phyloP scores from a whole-genome alignment of 1,139 yeast genomes.

The Casaregolazyma suthepensis region DNA sequence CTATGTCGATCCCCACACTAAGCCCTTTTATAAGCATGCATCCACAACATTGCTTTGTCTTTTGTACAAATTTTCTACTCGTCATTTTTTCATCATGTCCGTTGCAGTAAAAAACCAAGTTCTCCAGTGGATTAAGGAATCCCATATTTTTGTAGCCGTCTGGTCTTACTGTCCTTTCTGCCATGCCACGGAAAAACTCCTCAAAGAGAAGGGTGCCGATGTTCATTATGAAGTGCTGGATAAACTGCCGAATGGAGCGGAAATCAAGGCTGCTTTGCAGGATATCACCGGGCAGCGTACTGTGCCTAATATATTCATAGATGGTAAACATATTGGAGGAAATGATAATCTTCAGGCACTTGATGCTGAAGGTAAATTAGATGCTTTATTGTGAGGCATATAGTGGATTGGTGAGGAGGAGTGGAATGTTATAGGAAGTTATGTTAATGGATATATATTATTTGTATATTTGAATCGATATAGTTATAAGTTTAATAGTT shows the following conservation, averaged over 20 bases:
- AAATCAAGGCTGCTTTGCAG: constrained; percentile 71
- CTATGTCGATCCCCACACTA: background rate
- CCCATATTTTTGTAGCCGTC: constrained; percentile 78
- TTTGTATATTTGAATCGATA: too few species aligned
- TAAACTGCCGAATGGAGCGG: constrained; percentile 43
- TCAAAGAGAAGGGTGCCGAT: constrained; percentile 20
- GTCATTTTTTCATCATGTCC: background rate
- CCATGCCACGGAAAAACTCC: constrained; percentile 26
- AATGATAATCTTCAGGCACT: constrained; percentile 69
- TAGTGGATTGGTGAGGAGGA: too few species aligned
- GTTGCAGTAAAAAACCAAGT: constrained; percentile 39
- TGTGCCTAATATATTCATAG: constrained; percentile 88
- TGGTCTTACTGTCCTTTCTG: constrained; percentile 41
- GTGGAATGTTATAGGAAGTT: too few species aligned
- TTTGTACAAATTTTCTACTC: too few species aligned
- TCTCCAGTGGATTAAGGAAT: constrained; percentile 55
- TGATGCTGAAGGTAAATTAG: constrained; percentile 23
- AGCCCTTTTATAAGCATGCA: background rate
- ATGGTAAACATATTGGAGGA: constrained; percentile 91
- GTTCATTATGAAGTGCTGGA: constrained; percentile 22
- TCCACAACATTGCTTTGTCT: background rate
- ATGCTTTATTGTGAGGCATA: constrained; percentile 16
- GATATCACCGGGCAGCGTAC: constrained; percentile 85
- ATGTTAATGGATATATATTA: too few species aligned
- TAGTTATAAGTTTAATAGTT: too few species aligned